Evolutionary conservation across 202 grass and related monocot genomes (phyloP), one percentile per base, ranked within the genome.

Genomic region (Zizania palustris): DNA sequence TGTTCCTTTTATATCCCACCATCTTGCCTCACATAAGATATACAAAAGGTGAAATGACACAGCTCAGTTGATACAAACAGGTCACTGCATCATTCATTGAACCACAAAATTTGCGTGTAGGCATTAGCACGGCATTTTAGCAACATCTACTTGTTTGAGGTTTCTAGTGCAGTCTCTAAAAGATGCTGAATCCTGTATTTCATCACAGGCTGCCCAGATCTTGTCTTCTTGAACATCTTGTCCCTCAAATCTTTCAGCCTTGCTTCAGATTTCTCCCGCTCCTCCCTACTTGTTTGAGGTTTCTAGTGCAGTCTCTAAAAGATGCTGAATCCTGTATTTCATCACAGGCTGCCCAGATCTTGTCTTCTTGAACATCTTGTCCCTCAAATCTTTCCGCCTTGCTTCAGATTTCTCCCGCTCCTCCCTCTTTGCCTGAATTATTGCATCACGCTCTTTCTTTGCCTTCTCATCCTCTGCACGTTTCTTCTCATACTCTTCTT

Each of bases 161-260:
- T 77, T 81, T 76, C 79, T 39, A 93, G 28, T 48, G 93, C 87
- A 67, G 87, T 88, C 72, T 96, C 89, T 28, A 99, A 63, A 34
- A 96, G 85, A 69, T 96, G 92, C 72, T 95, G 60, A 3, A 99
- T 99, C 65, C 89, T 88, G 84, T 91, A 93, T 65, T 89, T 91
- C 89, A 99, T 93, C 39, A 90, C 81, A 53, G 92, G 96, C 19
- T 96, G 96, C 19, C 96, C 96, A 0, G 80, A 99, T 42, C 89
- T 86, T 1, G 96, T 99, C 80, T 90, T 99, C 81, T 87, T 99
- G 50, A 99, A 93, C 92, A 96, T 96, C 63, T 90, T 99, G 48
- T 84, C 85, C 77, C 34, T 96, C 78, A 87, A 65, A 6, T 87
- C 75, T 70, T 85, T 91, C 36, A 85, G 74, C 73, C 78, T 93